phyloP scores from a whole-genome alignment of 2,329 filamentous ascomycete genomes.

The Rhynchosporium graminicola region DNA sequence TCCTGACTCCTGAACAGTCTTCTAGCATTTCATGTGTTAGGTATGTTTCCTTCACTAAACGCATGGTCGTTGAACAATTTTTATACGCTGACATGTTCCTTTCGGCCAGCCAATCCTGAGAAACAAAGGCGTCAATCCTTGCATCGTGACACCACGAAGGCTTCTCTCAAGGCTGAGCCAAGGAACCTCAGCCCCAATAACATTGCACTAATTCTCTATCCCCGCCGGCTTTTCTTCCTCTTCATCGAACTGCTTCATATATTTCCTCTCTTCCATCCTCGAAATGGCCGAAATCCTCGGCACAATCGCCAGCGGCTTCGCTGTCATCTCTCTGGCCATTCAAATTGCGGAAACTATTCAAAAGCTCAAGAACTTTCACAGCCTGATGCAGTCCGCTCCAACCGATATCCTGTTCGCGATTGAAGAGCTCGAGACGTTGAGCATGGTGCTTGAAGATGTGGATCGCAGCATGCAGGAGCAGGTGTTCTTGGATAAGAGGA shows the following conservation, averaged over 20 bases:
- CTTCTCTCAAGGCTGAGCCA: slow-evolving; percentile 12
- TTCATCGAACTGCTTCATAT: neutral
- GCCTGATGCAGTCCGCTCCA: slow-evolving; percentile 16
- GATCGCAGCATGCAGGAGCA: slow-evolving; percentile 1
- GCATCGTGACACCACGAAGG: slow-evolving; percentile 1
- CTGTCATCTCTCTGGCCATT: slow-evolving; percentile 20
- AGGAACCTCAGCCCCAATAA: neutral
- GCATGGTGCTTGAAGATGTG: neutral
- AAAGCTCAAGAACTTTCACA: slow-evolving; percentile 19
- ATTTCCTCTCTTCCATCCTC: neutral
- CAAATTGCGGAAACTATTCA: slow-evolving; percentile 22
- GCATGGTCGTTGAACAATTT: too few relatives aligned
- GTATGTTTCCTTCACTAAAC: neutral
- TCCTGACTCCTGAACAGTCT: too few relatives aligned
- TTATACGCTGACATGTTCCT: neutral
- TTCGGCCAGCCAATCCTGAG: neutral
- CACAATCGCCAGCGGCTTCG: slow-evolving; percentile 19
- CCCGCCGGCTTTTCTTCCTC: neutral
- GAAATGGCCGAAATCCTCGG: slow-evolving; percentile 21
- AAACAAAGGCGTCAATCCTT: slow-evolving; percentile 3
- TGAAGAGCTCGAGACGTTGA: neutral
- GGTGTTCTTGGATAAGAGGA: neutral
- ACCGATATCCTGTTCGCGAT: neutral
- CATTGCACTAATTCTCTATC: too few relatives aligned
- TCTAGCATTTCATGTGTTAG: too few relatives aligned